Percentiles rank a stretch among this genome's conserved stretches.
Evolutionary conservation across 805 yeast genomes (phyloP).

Genomic region (Kuraishia floccosa): DNA sequence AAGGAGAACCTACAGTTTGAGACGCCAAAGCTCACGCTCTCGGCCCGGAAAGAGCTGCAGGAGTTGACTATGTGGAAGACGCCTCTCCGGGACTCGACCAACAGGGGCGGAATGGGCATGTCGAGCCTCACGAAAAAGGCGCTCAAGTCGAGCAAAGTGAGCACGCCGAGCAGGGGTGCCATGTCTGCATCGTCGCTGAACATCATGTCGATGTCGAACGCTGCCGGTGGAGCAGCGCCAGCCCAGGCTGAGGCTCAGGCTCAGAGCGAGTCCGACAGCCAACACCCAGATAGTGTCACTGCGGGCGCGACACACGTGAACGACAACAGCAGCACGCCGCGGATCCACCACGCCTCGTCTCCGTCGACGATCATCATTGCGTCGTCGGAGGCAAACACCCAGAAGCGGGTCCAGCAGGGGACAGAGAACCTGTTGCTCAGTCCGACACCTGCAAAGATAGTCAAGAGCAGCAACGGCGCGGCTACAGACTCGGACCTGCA

Average conservation of each 20-base stretch:
- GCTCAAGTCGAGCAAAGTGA: too few relatives aligned
- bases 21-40: not conserved
- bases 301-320: too few relatives aligned
- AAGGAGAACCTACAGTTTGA: constrained; percentile 1
- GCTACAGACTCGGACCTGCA: constrained; percentile 5
- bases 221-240: constrained; percentile 1
- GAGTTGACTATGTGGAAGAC: too few relatives aligned
- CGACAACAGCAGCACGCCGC: too few relatives aligned
- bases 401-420: not conserved
- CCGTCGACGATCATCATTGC: constrained; percentile 20
- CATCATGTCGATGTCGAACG: not conserved
- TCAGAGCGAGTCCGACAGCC: too few relatives aligned
- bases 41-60: not conserved
- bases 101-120: not conserved
- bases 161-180: too few relatives aligned
- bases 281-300: too few relatives aligned
- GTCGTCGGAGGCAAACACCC: constrained; percentile 9
- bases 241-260: constrained; percentile 5
- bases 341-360: too few relatives aligned
- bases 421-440: constrained; percentile 1
- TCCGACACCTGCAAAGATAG: constrained; percentile 4
- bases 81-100: constrained; percentile 1
- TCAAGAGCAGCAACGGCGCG: not conserved
- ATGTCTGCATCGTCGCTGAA: not conserved
- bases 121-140: not conserved